phyloP scores from a whole-genome alignment of 1,284 basidiomycete species.

The Ustanciosporium gigantosporum region DNA sequence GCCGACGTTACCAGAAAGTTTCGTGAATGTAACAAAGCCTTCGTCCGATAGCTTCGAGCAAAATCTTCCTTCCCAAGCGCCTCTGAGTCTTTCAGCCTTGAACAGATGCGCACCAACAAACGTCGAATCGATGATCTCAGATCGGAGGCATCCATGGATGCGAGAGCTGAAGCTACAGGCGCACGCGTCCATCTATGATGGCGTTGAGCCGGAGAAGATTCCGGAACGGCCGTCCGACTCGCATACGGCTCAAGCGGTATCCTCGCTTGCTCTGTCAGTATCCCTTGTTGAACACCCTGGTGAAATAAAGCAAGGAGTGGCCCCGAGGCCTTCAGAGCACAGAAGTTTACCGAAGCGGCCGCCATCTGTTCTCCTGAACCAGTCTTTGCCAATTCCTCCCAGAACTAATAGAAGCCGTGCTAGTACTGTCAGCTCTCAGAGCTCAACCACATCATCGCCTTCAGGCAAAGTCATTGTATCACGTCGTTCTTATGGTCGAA shows the following conservation, averaged over 20 bases:
- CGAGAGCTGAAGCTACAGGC: slow-evolving; percentile 20
- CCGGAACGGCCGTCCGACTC: too few species aligned
- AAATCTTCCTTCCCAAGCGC: too few species aligned
- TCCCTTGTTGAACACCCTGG: too few species aligned
- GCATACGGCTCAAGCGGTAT: too few species aligned
- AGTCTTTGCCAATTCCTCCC: slow-evolving; percentile 35
- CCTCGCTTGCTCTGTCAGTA: too few species aligned
- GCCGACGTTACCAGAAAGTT: slow-evolving; percentile 20
- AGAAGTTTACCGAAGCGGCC: slow-evolving; percentile 5
- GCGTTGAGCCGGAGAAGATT: too few species aligned
- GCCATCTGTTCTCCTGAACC: slow-evolving; percentile 14
- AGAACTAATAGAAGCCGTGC: slow-evolving; percentile 22
- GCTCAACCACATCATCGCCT: slow-evolving; percentile 18
- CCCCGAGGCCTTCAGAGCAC: neutral
- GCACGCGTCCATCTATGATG: too few species aligned
- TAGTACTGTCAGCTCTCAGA: slow-evolving; percentile 36
- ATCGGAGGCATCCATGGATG: slow-evolving; percentile 34
- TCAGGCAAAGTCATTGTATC: slow-evolving; percentile 31
- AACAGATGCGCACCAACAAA: neutral
- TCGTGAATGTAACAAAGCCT: slow-evolving; percentile 1
- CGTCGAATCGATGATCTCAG: slow-evolving; percentile 15
- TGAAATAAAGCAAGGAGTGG: too few species aligned
- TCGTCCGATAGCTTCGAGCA: too few species aligned
- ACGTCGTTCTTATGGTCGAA: slow-evolving; percentile 26
- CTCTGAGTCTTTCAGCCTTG: neutral